Evolutionary conservation across 495 filamentous ascomycete genomes (phyloP).

Genomic region (Xylaria castorea): DNA sequence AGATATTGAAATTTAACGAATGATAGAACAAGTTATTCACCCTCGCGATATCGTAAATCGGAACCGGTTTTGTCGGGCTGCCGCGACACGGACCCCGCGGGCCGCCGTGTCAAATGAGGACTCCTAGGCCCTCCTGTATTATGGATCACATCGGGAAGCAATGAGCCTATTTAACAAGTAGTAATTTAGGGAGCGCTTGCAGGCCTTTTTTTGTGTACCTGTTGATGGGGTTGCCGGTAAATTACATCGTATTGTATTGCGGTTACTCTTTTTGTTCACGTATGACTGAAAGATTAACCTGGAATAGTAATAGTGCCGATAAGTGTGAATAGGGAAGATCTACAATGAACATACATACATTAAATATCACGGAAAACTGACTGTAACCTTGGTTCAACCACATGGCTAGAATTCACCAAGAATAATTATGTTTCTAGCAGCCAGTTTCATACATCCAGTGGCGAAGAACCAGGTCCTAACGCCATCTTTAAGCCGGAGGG

Average conservation of each 20-base stretch:
- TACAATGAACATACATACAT: background rate
- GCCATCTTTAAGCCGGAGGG: background rate
- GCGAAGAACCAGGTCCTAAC: background rate
- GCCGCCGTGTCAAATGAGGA: background rate
- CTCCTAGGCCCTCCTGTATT: background rate
- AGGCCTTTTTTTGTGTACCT: background rate
- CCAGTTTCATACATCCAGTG: background rate
- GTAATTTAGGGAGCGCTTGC: background rate
- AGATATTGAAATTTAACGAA: background rate
- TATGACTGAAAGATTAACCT: background rate
- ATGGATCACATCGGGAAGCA: no score
- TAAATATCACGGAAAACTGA: background rate
- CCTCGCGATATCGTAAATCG: background rate
- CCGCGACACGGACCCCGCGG: constrained; percentile 20
- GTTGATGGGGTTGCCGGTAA: background rate
- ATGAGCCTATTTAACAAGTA: background rate
- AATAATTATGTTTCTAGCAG: background rate
- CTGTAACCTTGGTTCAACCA: background rate
- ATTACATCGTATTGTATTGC: background rate
- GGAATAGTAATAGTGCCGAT: background rate
- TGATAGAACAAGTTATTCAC: background rate
- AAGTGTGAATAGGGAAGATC: background rate
- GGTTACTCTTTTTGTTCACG: background rate
- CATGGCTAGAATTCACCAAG: background rate
- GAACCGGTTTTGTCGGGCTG: constrained; percentile 31